These are phyloP conservation scores for Calonectria crousiana DNA, from an alignment of 2,329 filamentous ascomycete genomes.

Conservation along the genomic window DNA sequence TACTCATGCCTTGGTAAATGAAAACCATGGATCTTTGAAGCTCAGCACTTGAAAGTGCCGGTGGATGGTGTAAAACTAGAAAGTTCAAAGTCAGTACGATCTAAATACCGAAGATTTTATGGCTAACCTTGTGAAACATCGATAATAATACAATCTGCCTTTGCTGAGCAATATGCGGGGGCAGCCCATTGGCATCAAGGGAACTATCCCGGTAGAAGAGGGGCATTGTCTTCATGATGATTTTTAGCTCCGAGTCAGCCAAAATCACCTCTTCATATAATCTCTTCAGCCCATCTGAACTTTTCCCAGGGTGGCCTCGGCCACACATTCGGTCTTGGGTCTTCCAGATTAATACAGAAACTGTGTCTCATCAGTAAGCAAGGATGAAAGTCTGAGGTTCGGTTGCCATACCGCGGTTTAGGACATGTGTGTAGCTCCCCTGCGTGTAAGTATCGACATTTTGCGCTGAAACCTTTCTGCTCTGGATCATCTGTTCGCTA, in stretches of 20 bases:
- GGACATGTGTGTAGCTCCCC: neutral
- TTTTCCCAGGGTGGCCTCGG: neutral
- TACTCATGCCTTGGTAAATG: slow-evolving; percentile 11
- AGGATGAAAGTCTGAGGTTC: neutral
- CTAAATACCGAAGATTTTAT: neutral
- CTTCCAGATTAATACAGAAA: slow-evolving; percentile 18
- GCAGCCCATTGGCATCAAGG: neutral
- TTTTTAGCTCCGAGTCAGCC: slow-evolving; percentile 15
- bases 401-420: neutral
- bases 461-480: neutral
- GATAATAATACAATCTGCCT: neutral
- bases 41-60: slow-evolving; percentile 22
- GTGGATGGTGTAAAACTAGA: slow-evolving; percentile 16
- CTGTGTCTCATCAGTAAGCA: neutral
- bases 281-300: neutral
- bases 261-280: slow-evolving; percentile 14
- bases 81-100: neutral
- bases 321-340: slow-evolving; percentile 20
- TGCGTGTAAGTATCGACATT: slow-evolving; percentile 2
- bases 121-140: slow-evolving; percentile 15
- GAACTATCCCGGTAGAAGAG: neutral
- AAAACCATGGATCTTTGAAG: slow-evolving; percentile 14
- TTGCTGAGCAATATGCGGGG: neutral
- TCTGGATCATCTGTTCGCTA: neutral
- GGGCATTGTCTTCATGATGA: slow-evolving; percentile 3